Conservation (phyloP, 2,329 filamentous ascomycete genomes). For the Exophiala xenobiotica region DNA sequence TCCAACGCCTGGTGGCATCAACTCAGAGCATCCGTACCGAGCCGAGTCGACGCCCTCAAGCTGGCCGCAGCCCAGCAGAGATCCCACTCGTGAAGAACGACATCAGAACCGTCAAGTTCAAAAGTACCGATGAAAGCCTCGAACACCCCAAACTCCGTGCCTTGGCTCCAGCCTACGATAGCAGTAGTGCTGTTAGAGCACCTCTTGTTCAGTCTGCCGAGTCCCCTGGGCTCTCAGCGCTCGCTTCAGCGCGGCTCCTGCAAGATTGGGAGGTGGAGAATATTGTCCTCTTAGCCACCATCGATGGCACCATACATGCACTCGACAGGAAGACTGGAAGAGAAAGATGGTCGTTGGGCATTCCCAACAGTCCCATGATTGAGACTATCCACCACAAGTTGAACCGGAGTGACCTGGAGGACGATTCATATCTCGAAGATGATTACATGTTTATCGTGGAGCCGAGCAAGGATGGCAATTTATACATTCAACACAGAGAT, state of each 20-base stretch:
- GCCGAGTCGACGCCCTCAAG: conserved; percentile 21
- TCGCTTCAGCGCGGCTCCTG: conserved; percentile 92
- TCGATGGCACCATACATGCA: conserved; percentile 94
- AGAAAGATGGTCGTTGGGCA: conserved; percentile 80
- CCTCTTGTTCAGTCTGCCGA: conserved; percentile 71
- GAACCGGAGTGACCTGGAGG: conserved; percentile 62
- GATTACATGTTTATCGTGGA: conserved; percentile 95
- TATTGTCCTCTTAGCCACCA: conserved; percentile 99
- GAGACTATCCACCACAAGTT: conserved; percentile 79
- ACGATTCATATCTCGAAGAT: conserved; percentile 64
- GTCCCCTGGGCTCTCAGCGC: conserved; percentile 69
- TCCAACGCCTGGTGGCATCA: conserved; percentile 24
- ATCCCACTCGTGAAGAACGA: conserved; percentile 31
- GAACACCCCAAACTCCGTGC: conserved; percentile 46
- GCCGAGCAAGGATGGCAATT: conserved; percentile 78
- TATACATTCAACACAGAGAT: conserved; percentile 81
- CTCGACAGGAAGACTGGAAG: conserved; percentile 82
- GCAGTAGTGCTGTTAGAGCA: conserved; percentile 81
- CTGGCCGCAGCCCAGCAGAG: conserved; percentile 33
- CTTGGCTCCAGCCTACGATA: conserved; percentile 81
- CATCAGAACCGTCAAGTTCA: conserved; percentile 28
- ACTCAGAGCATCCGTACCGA: conserved; percentile 19
- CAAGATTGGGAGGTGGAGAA: conserved; percentile 99
- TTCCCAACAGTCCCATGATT: conserved; percentile 78
- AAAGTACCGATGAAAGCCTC: conserved; percentile 29